Conservation (phyloP, 805 yeast species). For the Saccharomyces kudriavzevii region DNA sequence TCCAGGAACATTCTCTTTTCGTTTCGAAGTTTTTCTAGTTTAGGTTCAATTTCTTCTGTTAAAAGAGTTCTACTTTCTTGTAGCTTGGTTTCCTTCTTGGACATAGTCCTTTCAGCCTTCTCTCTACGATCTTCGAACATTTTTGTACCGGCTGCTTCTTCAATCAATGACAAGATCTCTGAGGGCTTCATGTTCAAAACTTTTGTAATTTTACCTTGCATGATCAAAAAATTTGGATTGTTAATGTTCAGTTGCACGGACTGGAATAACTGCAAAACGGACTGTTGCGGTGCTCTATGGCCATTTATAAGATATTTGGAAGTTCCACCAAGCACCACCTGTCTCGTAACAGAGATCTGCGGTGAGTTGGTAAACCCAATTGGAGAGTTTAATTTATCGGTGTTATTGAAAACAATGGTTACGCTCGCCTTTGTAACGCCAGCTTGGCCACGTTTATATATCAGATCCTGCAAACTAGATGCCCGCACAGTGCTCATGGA, state of each 20-base stretch:
- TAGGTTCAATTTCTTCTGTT: slow-evolving; percentile 87
- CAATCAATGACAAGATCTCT: slow-evolving; percentile 83
- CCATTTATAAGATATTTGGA: slow-evolving; percentile 92
- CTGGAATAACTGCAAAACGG: slow-evolving; percentile 83
- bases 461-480: slow-evolving; percentile 82
- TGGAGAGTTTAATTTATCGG: slow-evolving; percentile 69
- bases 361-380: slow-evolving; percentile 73
- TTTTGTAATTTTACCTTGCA: slow-evolving; percentile 98
- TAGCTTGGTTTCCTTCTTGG: slow-evolving; percentile 79
- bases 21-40: slow-evolving; percentile 65
- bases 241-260: slow-evolving; percentile 92
- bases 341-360: slow-evolving; percentile 86
- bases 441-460: slow-evolving; percentile 95
- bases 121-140: slow-evolving; percentile 91
- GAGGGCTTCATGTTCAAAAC: slow-evolving; percentile 92
- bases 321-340: slow-evolving; percentile 82
- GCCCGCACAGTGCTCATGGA: slow-evolving; percentile 95
- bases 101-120: slow-evolving; percentile 85
- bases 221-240: slow-evolving; percentile 92
- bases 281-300: slow-evolving; percentile 90
- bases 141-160: slow-evolving; percentile 97
- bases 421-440: slow-evolving; percentile 96
- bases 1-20: slow-evolving; percentile 81
- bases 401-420: slow-evolving; percentile 87
- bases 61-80: slow-evolving; percentile 66